A percentile compares a stretch with the other conserved stretches of the same genome.
Evolutionary conservation across 2,329 filamentous ascomycete species (phyloP).

Genomic region (Fusarium sambucinum): DNA sequence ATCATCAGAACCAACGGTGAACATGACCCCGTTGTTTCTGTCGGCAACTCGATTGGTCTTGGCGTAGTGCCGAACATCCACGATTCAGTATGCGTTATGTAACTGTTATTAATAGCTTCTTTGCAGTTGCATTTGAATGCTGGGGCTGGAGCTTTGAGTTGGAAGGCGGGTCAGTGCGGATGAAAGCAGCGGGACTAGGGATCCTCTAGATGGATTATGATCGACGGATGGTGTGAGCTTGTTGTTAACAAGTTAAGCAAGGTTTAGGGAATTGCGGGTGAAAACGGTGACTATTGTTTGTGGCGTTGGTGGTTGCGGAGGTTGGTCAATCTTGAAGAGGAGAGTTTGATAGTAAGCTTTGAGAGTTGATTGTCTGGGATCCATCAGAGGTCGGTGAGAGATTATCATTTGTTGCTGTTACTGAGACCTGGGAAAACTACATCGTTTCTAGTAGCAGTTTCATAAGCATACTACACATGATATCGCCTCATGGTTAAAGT

Average conservation of each 20-base stretch:
- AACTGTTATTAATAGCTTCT: slow-evolving; percentile 17
- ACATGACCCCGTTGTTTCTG: background rate
- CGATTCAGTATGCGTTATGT: slow-evolving; percentile 18
- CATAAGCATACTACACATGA: background rate
- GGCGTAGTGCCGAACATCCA: slow-evolving; percentile 32
- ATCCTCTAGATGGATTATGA: slow-evolving; percentile 8
- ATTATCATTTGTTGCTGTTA: background rate
- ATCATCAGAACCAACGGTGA: background rate
- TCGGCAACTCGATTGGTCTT: slow-evolving; percentile 11
- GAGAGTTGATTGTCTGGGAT: background rate
- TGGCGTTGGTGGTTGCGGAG: background rate
- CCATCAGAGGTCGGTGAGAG: background rate
- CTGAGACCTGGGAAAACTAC: background rate
- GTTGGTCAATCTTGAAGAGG: background rate
- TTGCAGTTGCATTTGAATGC: background rate
- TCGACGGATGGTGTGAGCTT: slow-evolving; percentile 13
- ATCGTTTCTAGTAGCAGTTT: background rate
- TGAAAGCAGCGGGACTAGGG: slow-evolving; percentile 16
- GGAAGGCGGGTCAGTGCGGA: slow-evolving; percentile 17
- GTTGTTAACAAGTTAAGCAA: slow-evolving; percentile 2
- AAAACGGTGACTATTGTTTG: slow-evolving; percentile 2
- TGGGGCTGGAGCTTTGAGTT: slow-evolving; percentile 6
- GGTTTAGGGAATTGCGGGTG: slow-evolving; percentile 13
- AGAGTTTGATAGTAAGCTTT: background rate
- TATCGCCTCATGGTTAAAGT: background rate